Percentiles rank a stretch among this genome's conserved stretches.
These are phyloP conservation scores for Metschnikowia peoriensis DNA, from an alignment of 805 yeast genomes.

Conservation along the genomic window DNA sequence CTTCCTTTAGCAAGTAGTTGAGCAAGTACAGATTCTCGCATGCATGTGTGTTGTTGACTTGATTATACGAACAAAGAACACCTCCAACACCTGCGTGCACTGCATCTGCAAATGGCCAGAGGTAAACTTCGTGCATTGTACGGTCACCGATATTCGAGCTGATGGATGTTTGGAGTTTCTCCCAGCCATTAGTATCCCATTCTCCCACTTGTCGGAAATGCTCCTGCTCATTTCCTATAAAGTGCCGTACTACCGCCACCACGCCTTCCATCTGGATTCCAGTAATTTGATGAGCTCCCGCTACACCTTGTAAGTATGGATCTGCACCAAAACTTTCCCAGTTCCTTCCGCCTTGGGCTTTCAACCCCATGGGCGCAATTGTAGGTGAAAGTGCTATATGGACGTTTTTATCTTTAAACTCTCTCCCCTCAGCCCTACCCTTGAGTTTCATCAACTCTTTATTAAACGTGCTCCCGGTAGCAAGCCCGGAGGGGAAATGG, in stretches of 20 bases:
- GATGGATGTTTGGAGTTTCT: conserved; percentile 39
- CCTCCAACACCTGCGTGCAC: conserved; percentile 59
- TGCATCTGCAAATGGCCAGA: conserved; percentile 69
- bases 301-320: conserved; percentile 58
- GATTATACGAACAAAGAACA: conserved; percentile 61
- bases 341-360: conserved; percentile 63
- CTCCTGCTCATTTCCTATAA: conserved; percentile 63
- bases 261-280: conserved; percentile 61
- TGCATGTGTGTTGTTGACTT: conserved; percentile 54
- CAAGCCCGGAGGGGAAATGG: conserved; percentile 57
- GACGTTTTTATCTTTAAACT: conserved; percentile 53
- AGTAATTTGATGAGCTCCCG: conserved; percentile 49
- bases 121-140: conserved; percentile 58
- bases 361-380: conserved; percentile 59
- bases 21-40: conserved; percentile 58
- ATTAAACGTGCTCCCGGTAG: conserved; percentile 59
- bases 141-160: conserved; percentile 59
- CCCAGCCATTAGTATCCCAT: conserved; percentile 47
- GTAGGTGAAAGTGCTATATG: conserved; percentile 56
- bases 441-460: conserved; percentile 48
- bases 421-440: conserved; percentile 58
- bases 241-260: conserved; percentile 54
- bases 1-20: conserved; percentile 56
- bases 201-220: conserved; percentile 54
- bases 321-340: conserved; percentile 67